Conservation (phyloP, 169 alveolate genomes). For the Eimeria maxima region DNA sequence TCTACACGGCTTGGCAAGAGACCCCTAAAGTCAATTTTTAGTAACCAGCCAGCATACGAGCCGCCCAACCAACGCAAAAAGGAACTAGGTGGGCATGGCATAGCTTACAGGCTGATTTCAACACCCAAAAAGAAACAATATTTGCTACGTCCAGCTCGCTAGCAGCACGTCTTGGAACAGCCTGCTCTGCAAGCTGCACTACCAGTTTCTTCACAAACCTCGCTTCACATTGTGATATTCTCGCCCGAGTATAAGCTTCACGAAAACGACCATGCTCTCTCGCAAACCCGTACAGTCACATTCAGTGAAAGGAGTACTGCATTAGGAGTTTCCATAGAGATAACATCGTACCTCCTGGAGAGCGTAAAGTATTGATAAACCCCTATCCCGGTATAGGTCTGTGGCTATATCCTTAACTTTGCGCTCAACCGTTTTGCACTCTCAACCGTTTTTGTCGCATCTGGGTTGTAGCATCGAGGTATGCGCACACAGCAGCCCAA, state of each 20-base stretch:
- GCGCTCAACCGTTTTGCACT: no score
- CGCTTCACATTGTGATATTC: background rate
- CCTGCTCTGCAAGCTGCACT: background rate
- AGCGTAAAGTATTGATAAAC: background rate
- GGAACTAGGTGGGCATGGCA: background rate
- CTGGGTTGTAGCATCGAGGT: background rate
- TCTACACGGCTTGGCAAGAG: background rate
- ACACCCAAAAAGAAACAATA: background rate
- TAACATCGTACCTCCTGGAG: background rate
- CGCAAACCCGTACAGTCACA: background rate
- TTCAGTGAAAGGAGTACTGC: background rate
- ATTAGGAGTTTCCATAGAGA: background rate
- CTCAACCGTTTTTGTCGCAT: background rate
- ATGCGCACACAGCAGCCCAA: background rate
- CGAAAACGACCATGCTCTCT: background rate
- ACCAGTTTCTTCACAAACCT: background rate
- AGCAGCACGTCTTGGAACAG: background rate
- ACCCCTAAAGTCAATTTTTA: background rate
- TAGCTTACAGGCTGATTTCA: background rate
- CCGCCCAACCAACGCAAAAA: background rate
- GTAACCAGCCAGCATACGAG: background rate
- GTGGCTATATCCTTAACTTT: no score
- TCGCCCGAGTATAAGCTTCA: background rate
- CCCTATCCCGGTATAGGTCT: no score
- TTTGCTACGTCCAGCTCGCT: background rate